A percentile compares a stretch with the other conserved stretches of the same genome.
Evolutionary conservation across 2,329 filamentous ascomycete species (phyloP).

Genomic region (Lachnellula suecica): DNA sequence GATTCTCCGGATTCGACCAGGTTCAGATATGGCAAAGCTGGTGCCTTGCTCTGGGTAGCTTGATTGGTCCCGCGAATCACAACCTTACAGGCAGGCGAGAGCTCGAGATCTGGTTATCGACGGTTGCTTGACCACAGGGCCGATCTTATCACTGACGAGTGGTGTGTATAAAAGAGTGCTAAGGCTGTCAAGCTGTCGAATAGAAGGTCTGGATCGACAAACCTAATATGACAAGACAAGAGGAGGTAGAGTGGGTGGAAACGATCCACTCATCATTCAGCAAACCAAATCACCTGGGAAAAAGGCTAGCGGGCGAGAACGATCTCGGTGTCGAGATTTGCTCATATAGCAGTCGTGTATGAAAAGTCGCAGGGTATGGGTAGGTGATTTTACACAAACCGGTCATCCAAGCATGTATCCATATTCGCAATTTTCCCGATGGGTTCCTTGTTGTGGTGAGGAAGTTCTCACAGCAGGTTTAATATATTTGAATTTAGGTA

Average conservation of each 20-base stretch:
- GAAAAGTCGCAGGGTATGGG: constrained; percentile 12
- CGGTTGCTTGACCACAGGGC: constrained; percentile 23
- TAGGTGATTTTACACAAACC: constrained; percentile 22
- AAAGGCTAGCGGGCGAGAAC: constrained; percentile 4
- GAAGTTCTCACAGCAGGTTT: constrained; percentile 10
- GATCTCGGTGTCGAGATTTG: constrained; percentile 14
- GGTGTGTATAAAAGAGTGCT: constrained; percentile 15
- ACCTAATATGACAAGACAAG: constrained; percentile 13
- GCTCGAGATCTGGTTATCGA: constrained; percentile 25
- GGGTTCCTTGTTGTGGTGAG: constrained; percentile 11
- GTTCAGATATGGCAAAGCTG: constrained; percentile 21
- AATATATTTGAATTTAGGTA: constrained; percentile 14
- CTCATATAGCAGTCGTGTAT: constrained; percentile 12
- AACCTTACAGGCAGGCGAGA: constrained; percentile 20
- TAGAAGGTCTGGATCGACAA: constrained; percentile 21
- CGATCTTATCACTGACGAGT: constrained; percentile 23
- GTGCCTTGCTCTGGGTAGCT: constrained; percentile 21
- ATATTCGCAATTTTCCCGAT: constrained; percentile 21
- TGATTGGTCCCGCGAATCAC: constrained; percentile 28
- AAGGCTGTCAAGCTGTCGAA: constrained; percentile 20
- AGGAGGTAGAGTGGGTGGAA: constrained; percentile 9
- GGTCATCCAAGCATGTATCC: constrained; percentile 18
- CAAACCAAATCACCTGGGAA: constrained; percentile 13
- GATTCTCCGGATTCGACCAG: constrained; percentile 20
- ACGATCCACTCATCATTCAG: constrained; percentile 21